Conservation (phyloP, 768 basidiomycete species). For the Leucocoprinus birnbaumii region DNA sequence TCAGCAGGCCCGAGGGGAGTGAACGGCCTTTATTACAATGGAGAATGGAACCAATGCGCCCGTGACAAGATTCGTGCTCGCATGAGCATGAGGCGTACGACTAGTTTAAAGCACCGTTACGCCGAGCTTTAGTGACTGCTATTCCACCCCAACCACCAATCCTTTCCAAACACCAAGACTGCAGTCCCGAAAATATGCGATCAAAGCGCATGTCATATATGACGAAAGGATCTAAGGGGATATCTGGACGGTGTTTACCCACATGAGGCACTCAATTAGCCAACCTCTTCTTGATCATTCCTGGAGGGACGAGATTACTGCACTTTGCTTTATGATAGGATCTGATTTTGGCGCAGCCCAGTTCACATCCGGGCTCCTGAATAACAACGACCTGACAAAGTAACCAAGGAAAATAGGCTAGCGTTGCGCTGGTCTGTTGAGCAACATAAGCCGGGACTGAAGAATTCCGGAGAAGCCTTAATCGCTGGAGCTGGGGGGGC, state of each 20-base stretch:
- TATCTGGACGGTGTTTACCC: neutral
- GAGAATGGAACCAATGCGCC: too few relatives aligned
- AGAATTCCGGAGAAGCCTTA: too few relatives aligned
- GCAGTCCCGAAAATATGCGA: neutral
- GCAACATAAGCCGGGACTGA: too few relatives aligned
- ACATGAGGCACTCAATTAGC: neutral
- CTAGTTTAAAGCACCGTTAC: neutral
- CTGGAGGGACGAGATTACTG: too few relatives aligned
- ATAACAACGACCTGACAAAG: too few relatives aligned
- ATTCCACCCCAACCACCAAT: neutral
- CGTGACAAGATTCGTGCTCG: neutral
- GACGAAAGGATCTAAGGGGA: neutral
- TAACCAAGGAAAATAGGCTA: too few relatives aligned
- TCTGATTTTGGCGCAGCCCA: neutral
- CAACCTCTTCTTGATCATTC: neutral
- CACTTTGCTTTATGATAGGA: neutral
- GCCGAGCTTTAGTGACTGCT: neutral
- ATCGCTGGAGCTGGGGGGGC: too few relatives aligned
- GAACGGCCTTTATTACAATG: too few relatives aligned
- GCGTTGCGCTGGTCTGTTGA: too few relatives aligned
- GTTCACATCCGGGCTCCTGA: neutral
- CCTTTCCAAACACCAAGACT: neutral
- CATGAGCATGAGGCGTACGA: neutral
- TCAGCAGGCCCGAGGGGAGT: too few relatives aligned
- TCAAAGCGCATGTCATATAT: conserved; percentile 4